Evolutionary conservation across 2,329 filamentous ascomycete species (phyloP).

Genomic region (Cercospora sp.): DNA sequence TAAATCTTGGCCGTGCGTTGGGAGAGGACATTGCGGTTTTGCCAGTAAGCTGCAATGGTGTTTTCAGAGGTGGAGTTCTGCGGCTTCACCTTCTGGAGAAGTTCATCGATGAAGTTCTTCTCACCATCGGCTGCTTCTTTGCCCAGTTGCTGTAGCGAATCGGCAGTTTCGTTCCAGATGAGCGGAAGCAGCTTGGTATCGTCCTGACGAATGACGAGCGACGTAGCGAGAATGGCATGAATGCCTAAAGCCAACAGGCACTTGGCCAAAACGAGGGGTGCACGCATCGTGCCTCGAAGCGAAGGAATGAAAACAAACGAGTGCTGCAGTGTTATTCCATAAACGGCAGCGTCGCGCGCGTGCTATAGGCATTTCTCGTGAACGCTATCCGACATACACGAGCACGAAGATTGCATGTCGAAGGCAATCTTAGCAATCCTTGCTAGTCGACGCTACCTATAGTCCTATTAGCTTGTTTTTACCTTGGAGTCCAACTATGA

Average conservation of each 20-base stretch:
- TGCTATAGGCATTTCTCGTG: too few species aligned
- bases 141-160: neutral
- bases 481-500: neutral
- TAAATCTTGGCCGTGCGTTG: neutral
- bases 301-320: neutral
- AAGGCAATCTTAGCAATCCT: too few species aligned
- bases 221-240: neutral
- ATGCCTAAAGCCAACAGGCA: neutral
- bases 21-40: neutral
- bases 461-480: neutral
- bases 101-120: neutral
- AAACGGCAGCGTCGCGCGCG: too few species aligned
- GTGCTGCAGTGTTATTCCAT: neutral
- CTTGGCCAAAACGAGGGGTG: neutral
- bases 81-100: neutral
- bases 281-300: neutral
- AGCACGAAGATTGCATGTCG: too few species aligned
- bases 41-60: neutral
- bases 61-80: neutral
- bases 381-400: too few species aligned
- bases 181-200: neutral
- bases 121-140: neutral
- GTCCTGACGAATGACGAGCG: neutral
- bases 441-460: neutral
- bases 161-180: neutral